Evolutionary conservation across 768 basidiomycete genomes (phyloP).

Genomic region (Leccinum subtestaceum): DNA sequence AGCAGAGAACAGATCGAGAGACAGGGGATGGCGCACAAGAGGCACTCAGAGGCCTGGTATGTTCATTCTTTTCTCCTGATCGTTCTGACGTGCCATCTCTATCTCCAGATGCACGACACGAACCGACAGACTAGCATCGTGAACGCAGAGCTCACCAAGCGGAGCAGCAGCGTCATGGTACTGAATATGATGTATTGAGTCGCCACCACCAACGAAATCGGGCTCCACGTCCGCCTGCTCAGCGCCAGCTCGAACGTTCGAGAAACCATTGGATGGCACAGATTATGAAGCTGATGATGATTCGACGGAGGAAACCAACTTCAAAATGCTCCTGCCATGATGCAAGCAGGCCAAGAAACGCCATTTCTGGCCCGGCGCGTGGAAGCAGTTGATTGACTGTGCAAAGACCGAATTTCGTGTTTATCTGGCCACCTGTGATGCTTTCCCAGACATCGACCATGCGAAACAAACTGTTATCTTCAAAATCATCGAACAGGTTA

Average conservation of each 20-base stretch:
- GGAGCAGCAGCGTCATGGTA: background rate
- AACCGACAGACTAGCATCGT: background rate
- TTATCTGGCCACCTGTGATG: no score
- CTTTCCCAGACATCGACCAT: background rate
- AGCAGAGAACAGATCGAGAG: no score
- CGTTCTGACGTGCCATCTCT: no score
- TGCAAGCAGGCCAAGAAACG: background rate
- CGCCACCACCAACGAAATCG: background rate
- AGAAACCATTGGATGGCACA: background rate
- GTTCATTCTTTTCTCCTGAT: no score
- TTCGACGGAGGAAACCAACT: background rate
- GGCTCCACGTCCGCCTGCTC: background rate
- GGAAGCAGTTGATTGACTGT: no score
- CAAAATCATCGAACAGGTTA: background rate
- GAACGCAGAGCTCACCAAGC: background rate
- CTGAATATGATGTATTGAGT: background rate
- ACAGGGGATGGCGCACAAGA: no score
- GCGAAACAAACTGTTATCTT: background rate
- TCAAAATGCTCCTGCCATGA: background rate
- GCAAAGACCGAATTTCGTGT: no score
- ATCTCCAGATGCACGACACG: no score
- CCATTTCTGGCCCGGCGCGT: no score
- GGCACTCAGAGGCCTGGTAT: no score
- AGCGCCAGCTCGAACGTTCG: background rate
- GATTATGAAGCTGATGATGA: background rate